Conservation (phyloP, 352 stramenopile genomes). For the Globisporangium rhizosaccharum region DNA sequence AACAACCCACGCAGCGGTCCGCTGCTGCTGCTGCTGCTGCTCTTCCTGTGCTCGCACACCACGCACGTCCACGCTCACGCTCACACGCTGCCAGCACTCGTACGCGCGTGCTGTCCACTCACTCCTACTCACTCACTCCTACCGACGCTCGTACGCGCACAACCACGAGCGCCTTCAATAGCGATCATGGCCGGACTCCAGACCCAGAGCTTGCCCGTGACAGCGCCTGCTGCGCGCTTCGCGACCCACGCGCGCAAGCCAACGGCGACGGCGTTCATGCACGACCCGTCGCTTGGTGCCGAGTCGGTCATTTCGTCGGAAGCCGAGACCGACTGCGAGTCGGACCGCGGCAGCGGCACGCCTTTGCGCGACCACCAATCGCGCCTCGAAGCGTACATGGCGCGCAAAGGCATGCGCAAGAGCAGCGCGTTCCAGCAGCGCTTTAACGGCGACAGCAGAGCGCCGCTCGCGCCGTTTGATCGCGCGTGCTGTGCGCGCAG, state of each 20-base stretch:
- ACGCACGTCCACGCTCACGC: background rate
- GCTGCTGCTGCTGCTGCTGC: too few species aligned
- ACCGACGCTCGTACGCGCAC: background rate
- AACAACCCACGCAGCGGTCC: too few species aligned
- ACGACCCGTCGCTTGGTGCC: slow-evolving; percentile 16
- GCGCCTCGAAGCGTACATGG: slow-evolving; percentile 43
- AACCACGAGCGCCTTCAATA: slow-evolving; percentile 1
- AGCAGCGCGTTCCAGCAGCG: slow-evolving; percentile 21
- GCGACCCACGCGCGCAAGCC: background rate
- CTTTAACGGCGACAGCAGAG: slow-evolving; percentile 2
- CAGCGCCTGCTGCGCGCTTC: background rate
- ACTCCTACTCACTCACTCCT: background rate
- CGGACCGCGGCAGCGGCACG: slow-evolving; percentile 41
- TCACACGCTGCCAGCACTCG: background rate
- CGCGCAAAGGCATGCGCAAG: slow-evolving; percentile 16
- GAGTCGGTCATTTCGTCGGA: slow-evolving; percentile 40
- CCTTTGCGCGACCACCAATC: slow-evolving; percentile 40
- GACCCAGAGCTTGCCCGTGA: slow-evolving; percentile 34
- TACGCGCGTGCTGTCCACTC: background rate
- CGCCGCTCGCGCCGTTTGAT: background rate
- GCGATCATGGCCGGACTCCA: slow-evolving; percentile 10
- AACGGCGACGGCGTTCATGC: background rate
- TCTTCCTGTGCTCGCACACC: background rate
- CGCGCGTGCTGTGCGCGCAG: background rate
- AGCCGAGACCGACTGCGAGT: slow-evolving; percentile 69